A percentile compares a stretch with the other conserved stretches of the same genome.
These are phyloP conservation scores for Bipolaris gigantea DNA, from an alignment of 2,329 filamentous ascomycete species.

Conservation along the genomic window DNA sequence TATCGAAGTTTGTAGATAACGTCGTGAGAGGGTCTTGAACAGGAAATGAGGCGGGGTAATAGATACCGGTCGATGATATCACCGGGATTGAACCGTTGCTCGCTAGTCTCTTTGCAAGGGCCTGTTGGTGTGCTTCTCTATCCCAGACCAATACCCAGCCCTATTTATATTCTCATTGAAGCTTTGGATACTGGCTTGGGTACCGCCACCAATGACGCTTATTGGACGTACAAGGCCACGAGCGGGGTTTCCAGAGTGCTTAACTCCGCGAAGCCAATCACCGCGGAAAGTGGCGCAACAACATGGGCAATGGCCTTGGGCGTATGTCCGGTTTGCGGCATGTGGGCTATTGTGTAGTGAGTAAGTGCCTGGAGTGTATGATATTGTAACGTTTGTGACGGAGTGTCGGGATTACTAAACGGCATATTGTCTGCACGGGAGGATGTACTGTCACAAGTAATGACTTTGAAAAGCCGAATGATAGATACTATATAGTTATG, in stretches of 20 bases:
- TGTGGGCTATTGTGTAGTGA: no score
- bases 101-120: background rate
- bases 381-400: background rate
- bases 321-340: background rate
- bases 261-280: conserved; percentile 9
- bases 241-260: background rate
- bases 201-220: conserved; percentile 5
- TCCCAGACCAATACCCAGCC: background rate
- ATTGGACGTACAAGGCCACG: background rate
- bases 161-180: conserved; percentile 1
- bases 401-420: background rate
- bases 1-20: conserved; percentile 13
- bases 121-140: background rate
- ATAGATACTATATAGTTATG: background rate
- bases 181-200: background rate
- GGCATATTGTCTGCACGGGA: background rate
- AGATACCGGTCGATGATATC: conserved; percentile 2
- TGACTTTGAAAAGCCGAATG: background rate
- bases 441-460: background rate
- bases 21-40: background rate
- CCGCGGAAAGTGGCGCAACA: background rate
- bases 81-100: background rate
- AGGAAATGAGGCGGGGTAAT: conserved; percentile 3
- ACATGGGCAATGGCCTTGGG: background rate
- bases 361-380: background rate